These are phyloP conservation scores for Zasmidium cellare DNA, from an alignment of 2,329 filamentous ascomycete genomes.

Conservation along the genomic window DNA sequence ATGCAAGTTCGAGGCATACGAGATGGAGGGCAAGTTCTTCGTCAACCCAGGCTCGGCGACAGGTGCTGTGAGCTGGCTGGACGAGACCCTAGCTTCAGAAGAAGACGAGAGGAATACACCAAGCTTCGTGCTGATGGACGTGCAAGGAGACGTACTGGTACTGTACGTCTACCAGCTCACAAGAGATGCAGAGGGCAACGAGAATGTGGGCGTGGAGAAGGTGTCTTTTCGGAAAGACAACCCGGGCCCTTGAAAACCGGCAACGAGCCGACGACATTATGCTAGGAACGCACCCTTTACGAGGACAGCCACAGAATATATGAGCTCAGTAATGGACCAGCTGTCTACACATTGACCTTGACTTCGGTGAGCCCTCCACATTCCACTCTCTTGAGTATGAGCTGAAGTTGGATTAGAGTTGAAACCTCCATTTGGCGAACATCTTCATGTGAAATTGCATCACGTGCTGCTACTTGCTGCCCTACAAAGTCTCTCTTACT, in stretches of 20 bases:
- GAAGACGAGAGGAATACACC: constrained; percentile 70
- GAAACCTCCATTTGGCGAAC: neutral
- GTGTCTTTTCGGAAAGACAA: constrained; percentile 55
- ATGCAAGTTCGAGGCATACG: constrained; percentile 69
- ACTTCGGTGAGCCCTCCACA: neutral
- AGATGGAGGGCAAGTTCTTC: constrained; percentile 72
- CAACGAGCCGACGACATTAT: constrained; percentile 15
- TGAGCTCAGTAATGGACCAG: neutral
- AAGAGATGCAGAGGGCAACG: constrained; percentile 53
- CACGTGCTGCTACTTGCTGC: no score
- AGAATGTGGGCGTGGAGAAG: constrained; percentile 58
- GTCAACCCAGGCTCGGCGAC: constrained; percentile 69
- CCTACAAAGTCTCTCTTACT: neutral
- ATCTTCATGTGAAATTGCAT: neutral
- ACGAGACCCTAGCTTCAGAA: constrained; percentile 39
- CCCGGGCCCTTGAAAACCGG: constrained; percentile 15
- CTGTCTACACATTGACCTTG: neutral
- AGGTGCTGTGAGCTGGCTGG: constrained; percentile 62
- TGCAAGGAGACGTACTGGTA: constrained; percentile 93
- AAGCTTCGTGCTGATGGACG: constrained; percentile 97
- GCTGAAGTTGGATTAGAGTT: neutral
- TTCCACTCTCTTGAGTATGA: neutral
- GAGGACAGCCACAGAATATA: neutral
- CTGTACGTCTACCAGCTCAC: constrained; percentile 80
- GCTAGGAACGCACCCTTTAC: constrained; percentile 2